Percentiles rank a stretch among this genome's conserved stretches.
Evolutionary conservation across 805 yeast species (phyloP).

Genomic region (Hanseniaspora lindneri): DNA sequence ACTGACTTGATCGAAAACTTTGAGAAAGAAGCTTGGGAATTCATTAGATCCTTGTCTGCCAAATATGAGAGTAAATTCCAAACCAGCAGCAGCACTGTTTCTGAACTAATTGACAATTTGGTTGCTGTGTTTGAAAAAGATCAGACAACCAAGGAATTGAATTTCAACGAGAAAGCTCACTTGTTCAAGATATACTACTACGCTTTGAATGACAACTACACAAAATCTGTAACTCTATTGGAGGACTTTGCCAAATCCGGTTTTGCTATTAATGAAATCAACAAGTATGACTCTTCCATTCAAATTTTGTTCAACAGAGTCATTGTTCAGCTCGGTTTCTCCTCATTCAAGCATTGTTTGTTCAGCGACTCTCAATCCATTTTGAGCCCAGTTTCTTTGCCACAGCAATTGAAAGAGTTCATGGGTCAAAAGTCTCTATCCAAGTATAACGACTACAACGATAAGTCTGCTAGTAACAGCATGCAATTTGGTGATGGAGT

Average conservation of each 20-base stretch:
- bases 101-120: slow-evolving; percentile 52
- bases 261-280: slow-evolving; percentile 43
- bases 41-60: slow-evolving; percentile 25
- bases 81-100: slow-evolving; percentile 29
- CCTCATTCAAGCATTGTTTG: slow-evolving; percentile 86
- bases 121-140: slow-evolving; percentile 47
- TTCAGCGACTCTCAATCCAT: slow-evolving; percentile 78
- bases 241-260: slow-evolving; percentile 70
- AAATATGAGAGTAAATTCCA: slow-evolving; percentile 3
- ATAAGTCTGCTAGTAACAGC: slow-evolving; percentile 44
- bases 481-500: slow-evolving; percentile 22
- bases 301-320: slow-evolving; percentile 94
- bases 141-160: slow-evolving; percentile 44
- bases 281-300: slow-evolving; percentile 68
- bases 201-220: slow-evolving; percentile 76
- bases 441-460: slow-evolving; percentile 34
- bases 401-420: slow-evolving; percentile 78
- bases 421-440: slow-evolving; percentile 78
- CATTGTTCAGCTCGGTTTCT: slow-evolving; percentile 85
- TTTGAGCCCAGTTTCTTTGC: slow-evolving; percentile 75
- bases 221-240: slow-evolving; percentile 78
- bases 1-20: slow-evolving; percentile 52
- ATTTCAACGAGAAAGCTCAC: slow-evolving; percentile 71
- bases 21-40: slow-evolving; percentile 68
- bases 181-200: slow-evolving; percentile 78